Base-by-base conservation (phyloP, 129 eudicot genomes). In the Heracleum sosnowskyi region DNA sequence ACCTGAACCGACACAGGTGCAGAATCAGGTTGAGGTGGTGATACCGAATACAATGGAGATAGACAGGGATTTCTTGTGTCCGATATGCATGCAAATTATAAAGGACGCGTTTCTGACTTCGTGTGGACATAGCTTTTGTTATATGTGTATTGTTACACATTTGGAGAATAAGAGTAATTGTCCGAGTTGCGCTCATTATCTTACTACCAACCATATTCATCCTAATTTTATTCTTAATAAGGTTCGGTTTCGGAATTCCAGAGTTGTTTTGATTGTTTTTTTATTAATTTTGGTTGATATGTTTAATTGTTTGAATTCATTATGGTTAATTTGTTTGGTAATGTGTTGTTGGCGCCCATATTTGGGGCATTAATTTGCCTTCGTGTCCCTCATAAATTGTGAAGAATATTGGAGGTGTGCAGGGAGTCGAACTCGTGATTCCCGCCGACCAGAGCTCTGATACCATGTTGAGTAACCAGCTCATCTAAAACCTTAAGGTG, bases 51-150 rank as follows among this genome's bases (percentile, higher is more conserved):
- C 83, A 42, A 34, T 80, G 37, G 82, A 78, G 73, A 77, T 75
- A 9, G 96, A 95, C 72, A 88, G 77, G 76, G 98, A 94, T 60
- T 82, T 90, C 3, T 45, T 89, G 84, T 94, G 98, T 79, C 97
- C 98, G 80, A 90, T 94, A 35, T 94, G 98, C 91, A 91, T 94
- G 93, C 97, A 94, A 83, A 85, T 91, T 73, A 94, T 94, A 3
- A 88, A 84, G 87, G 98, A 88, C 64, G 98, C 96, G 68, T 94
- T 94, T 77, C 46, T 91, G 24, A 94, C 98, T 63, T 81, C 96
- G 4, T 94, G 98, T 69, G 98, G 97, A 20, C 98, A 94, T 79
- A 94, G 90, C 46, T 94, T 86, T 49, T 94, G 98, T 80, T 94
- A 86, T 53, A 91, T 90, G 92, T 94, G 98, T 78, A 94, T 94